Evolutionary conservation across 768 basidiomycete species (phyloP), one percentile per base, ranked within the genome.

Genomic region (Piloderma croceum): DNA sequence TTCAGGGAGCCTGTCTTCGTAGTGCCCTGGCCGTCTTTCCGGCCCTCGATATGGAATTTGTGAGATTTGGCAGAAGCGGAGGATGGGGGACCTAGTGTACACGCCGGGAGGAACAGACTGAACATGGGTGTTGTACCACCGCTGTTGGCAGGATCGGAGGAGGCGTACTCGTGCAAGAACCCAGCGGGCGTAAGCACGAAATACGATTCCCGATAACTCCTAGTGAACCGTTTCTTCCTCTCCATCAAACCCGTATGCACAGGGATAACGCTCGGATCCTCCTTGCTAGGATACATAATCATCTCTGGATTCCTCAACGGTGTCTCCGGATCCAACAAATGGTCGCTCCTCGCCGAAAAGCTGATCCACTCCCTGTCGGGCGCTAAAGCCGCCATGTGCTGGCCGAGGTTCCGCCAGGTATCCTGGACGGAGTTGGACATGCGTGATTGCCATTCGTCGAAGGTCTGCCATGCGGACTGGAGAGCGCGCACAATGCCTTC

Each of bases 21-120:
- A 12, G 76, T 73, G 2, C 87, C 90, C 5, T 67, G 75, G 0
- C 89, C 90, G 48, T 92, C 83, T 60, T 84, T 90, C 49, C 82
- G 69, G 7, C 85, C 87, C 63, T 99, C 96, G 53, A 99, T 90
- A 64, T 96, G 91, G 76, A 99, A 99, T 64, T 96, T 97, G 72
- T 98, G 86, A 13, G 79, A 79, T 42, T 76, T 76, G 3, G 83
- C 74, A n/a, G 60, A 63, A 1, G 75, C 61, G 3, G 77, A 54
- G 2, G 84, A 83, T 3, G 94, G 88, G 2, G 96, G 94, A 23
- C 96, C 96, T 29, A 98, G 81, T 1, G 93, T 98, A 64, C 96
- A 98, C 34, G 83, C 78, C 1, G 96, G 94, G 1, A 98, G 73
- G 78, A 98, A 98, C 36, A 98, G 68, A 7, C 77, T 81, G 63